Percentiles rank a stretch among this genome's conserved stretches.
Evolutionary conservation across 2,329 filamentous ascomycete species (phyloP).

Genomic region (Aspergillus sclerotialis): DNA sequence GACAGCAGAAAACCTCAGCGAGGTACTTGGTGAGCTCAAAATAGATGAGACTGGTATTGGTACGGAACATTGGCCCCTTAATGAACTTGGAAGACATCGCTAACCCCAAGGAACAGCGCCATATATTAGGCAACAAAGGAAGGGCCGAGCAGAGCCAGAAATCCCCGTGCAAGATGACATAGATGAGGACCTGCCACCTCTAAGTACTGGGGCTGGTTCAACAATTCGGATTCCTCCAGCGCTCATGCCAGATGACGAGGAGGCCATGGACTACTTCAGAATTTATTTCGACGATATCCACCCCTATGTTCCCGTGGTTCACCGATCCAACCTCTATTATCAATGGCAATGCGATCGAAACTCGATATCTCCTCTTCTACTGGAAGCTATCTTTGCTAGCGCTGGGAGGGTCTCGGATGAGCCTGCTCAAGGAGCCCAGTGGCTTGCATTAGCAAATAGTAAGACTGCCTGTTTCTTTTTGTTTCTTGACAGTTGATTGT

Average conservation of each 20-base stretch:
- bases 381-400: slow-evolving; percentile 89
- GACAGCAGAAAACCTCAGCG: slow-evolving; percentile 64
- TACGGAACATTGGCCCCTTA: slow-evolving; percentile 39
- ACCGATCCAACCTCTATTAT: slow-evolving; percentile 73
- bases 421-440: slow-evolving; percentile 77
- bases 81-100: slow-evolving; percentile 4
- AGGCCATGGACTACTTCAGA: slow-evolving; percentile 75
- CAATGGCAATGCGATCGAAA: slow-evolving; percentile 80
- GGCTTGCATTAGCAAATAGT: slow-evolving; percentile 86
- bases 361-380: slow-evolving; percentile 79
- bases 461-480: slow-evolving; percentile 27
- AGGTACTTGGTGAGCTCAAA: slow-evolving; percentile 77
- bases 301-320: slow-evolving; percentile 84
- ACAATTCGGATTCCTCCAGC: slow-evolving; percentile 85
- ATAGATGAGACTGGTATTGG: slow-evolving; percentile 82
- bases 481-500: slow-evolving; percentile 5
- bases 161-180: slow-evolving; percentile 60
- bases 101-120: slow-evolving; percentile 52
- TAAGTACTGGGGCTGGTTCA: slow-evolving; percentile 61
- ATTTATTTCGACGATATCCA: slow-evolving; percentile 88
- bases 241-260: slow-evolving; percentile 84
- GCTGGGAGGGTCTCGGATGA: slow-evolving; percentile 77
- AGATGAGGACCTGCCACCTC: slow-evolving; percentile 62
- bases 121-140: slow-evolving; percentile 66
- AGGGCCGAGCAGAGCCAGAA: slow-evolving; percentile 44